These are phyloP conservation scores for Grosmannia clavigera DNA, from an alignment of 2,329 filamentous ascomycete genomes.

Conservation along the genomic window DNA sequence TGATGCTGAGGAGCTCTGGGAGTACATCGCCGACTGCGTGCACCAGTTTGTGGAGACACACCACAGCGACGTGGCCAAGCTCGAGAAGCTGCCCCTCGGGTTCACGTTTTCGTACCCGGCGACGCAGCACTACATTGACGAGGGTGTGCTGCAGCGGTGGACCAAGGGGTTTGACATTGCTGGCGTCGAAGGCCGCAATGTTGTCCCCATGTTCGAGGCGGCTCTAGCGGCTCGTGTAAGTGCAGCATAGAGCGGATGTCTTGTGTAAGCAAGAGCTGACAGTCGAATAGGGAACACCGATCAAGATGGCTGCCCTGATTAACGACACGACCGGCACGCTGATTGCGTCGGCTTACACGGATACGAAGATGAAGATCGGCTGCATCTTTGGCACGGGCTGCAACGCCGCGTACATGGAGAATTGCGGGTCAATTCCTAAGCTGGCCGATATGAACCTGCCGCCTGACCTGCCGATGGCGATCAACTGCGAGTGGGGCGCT, in stretches of 20 bases:
- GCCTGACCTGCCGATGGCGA: conserved; percentile 73
- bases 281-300: conserved; percentile 60
- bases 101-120: conserved; percentile 97
- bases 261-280: conserved; percentile 1
- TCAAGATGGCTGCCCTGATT: conserved; percentile 85
- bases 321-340: conserved; percentile 97
- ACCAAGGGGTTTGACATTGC: conserved; percentile 95
- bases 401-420: conserved; percentile 97
- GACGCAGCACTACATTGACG: conserved; percentile 85
- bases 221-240: conserved; percentile 57
- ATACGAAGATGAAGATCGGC: conserved; percentile 81
- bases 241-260: neutral
- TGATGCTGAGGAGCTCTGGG: conserved; percentile 76
- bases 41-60: conserved; percentile 83
- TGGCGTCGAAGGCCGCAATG: conserved; percentile 81
- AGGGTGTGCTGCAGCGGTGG: conserved; percentile 87
- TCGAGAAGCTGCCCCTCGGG: conserved; percentile 63
- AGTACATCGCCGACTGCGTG: conserved; percentile 86
- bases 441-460: conserved; percentile 83
- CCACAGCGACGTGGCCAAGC: conserved; percentile 51
- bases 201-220: conserved; percentile 76
- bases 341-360: conserved; percentile 95
- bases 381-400: conserved; percentile 98
- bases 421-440: conserved; percentile 84
- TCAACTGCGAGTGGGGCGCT: conserved; percentile 96